phyloP scores from a whole-genome alignment of 78 protist genomes.

The Protostelium mycophagum region DNA sequence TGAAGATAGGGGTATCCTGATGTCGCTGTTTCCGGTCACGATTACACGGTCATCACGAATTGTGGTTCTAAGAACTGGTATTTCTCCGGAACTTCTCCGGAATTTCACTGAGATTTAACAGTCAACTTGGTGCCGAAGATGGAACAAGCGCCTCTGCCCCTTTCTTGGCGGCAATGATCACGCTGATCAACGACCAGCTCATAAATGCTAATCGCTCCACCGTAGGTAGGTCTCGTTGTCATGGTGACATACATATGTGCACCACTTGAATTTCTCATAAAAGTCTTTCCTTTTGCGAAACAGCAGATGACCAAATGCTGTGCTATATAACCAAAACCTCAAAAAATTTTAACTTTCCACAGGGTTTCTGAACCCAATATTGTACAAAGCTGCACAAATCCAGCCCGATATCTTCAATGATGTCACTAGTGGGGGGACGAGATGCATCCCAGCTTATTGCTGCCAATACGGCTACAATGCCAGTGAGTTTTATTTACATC shows the following conservation, averaged over 20 bases:
- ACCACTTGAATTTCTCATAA: too few species aligned
- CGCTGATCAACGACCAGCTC: constrained; percentile 69
- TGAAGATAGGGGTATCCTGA: constrained; percentile 5
- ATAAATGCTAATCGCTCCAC: constrained; percentile 15
- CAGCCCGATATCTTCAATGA: constrained; percentile 63
- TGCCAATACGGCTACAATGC: constrained; percentile 47
- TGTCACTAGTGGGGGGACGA: constrained; percentile 55
- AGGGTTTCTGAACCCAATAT: constrained; percentile 74
- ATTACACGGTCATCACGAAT: constrained; percentile 10
- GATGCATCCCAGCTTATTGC: constrained; percentile 47
- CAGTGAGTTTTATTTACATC: too few species aligned
- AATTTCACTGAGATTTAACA: not conserved
- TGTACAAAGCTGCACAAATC: constrained; percentile 33
- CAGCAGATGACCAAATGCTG: too few species aligned
- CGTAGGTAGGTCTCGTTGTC: too few species aligned
- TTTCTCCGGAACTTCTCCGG: not conserved
- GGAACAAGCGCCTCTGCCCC: constrained; percentile 76
- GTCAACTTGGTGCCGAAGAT: constrained; percentile 12
- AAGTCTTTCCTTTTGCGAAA: too few species aligned
- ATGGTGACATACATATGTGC: too few species aligned
- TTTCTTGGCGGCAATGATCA: constrained; percentile 54
- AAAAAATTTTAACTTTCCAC: not conserved
- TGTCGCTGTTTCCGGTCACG: constrained; percentile 22
- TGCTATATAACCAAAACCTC: not conserved
- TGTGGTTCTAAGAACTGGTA: not conserved